These are phyloP conservation scores for Trichosporon inkin DNA, from an alignment of 1,284 basidiomycete genomes.

Conservation along the genomic window DNA sequence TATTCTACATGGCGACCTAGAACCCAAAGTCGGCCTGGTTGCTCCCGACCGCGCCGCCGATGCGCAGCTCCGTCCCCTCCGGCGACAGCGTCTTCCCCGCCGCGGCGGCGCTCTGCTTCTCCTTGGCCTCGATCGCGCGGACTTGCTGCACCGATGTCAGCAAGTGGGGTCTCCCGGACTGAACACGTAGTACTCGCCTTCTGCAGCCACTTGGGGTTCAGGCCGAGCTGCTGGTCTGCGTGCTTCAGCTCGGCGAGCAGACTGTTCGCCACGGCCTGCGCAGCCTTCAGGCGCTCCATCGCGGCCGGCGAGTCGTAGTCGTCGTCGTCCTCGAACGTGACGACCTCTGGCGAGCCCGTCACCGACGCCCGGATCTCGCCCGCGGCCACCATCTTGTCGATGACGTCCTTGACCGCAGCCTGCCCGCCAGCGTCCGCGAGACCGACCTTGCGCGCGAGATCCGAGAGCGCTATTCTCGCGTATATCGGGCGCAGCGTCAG, in stretches of 20 bases:
- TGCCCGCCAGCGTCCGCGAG: slow-evolving; percentile 4
- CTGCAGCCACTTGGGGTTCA: slow-evolving; percentile 33
- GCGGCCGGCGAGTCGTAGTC: slow-evolving; percentile 20
- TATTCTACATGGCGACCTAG: slow-evolving; percentile 11
- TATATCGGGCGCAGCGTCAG: slow-evolving; percentile 33
- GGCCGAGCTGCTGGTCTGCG: slow-evolving; percentile 26
- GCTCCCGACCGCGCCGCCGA: slow-evolving; percentile 15
- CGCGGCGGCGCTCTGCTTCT: slow-evolving; percentile 10
- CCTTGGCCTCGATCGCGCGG: slow-evolving; percentile 12
- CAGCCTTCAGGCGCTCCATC: slow-evolving; percentile 22
- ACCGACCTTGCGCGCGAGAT: slow-evolving; percentile 30
- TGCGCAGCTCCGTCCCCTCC: neutral
- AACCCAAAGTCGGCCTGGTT: slow-evolving; percentile 24
- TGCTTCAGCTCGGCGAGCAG: slow-evolving; percentile 29
- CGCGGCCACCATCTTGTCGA: slow-evolving; percentile 34
- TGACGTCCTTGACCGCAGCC: slow-evolving; percentile 13
- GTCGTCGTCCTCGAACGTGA: slow-evolving; percentile 34
- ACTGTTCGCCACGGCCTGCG: slow-evolving; percentile 19
- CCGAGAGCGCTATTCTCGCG: slow-evolving; percentile 31
- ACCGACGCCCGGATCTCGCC: slow-evolving; percentile 28
- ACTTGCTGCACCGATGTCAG: slow-evolving; percentile 12
- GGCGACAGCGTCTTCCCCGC: slow-evolving; percentile 1
- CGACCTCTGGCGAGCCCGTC: slow-evolving; percentile 18
- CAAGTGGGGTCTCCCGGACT: neutral
- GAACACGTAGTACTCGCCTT: slow-evolving; percentile 28